Conservation (phyloP, 2,329 filamentous ascomycete species). For the Colletotrichum godetiae region DNA sequence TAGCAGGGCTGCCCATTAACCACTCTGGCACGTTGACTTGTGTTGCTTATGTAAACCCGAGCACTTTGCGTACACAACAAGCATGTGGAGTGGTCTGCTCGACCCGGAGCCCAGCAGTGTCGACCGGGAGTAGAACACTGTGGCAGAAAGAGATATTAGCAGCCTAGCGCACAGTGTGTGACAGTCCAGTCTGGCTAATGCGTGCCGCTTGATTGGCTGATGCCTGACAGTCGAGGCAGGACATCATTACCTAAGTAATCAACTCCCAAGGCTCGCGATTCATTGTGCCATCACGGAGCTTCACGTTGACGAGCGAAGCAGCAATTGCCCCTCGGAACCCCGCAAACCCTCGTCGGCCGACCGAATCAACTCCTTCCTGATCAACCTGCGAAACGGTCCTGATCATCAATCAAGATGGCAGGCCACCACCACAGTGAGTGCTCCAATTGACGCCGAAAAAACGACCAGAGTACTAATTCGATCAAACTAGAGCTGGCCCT, state of each 20-base stretch:
- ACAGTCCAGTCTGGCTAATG: background rate
- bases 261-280: slow-evolving; percentile 13
- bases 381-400: background rate
- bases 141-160: too few species aligned
- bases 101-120: too few species aligned
- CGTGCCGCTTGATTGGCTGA: background rate
- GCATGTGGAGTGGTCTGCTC: too few species aligned
- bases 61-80: fast-evolving
- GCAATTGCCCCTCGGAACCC: background rate
- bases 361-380: background rate
- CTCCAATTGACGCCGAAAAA: background rate
- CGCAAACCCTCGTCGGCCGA: slow-evolving; percentile 14
- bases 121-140: too few species aligned
- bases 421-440: slow-evolving; percentile 37
- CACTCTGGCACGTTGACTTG: slow-evolving; percentile 35
- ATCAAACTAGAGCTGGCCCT: slow-evolving; percentile 51
- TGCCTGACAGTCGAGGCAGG: slow-evolving; percentile 21
- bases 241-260: slow-evolving; percentile 16
- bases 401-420: slow-evolving; percentile 33
- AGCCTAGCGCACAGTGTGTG: background rate
- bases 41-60: background rate
- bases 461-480: slow-evolving; percentile 11
- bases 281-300: slow-evolving; percentile 12
- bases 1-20: slow-evolving; percentile 37
- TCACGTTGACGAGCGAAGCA: slow-evolving; percentile 16